Conservation (phyloP, 805 yeast genomes). For the Wickerhamiella kurtzmanii region DNA sequence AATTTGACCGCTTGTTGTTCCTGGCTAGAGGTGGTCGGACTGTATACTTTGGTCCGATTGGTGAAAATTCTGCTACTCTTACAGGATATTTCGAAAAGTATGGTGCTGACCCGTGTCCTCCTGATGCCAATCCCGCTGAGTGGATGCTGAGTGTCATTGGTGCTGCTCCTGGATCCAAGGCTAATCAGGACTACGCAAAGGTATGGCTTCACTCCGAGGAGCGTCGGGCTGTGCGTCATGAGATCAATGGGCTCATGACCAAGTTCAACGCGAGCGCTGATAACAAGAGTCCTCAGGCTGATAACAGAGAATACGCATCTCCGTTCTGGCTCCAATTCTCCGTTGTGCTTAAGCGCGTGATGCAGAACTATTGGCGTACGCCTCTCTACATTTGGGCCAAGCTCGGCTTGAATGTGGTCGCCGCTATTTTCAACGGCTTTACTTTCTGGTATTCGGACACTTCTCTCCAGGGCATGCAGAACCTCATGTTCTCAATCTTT, state of each 20-base stretch:
- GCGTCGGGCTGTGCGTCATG: slow-evolving; percentile 23
- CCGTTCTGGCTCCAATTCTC: slow-evolving; percentile 35
- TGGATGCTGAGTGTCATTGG: slow-evolving; percentile 63
- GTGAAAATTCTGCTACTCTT: slow-evolving; percentile 44
- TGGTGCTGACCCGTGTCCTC: slow-evolving; percentile 56
- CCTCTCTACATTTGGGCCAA: slow-evolving; percentile 52
- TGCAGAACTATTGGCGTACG: slow-evolving; percentile 42
- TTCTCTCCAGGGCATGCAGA: slow-evolving; percentile 41
- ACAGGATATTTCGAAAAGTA: slow-evolving; percentile 54
- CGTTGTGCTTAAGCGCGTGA: slow-evolving; percentile 32
- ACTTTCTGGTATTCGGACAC: slow-evolving; percentile 47
- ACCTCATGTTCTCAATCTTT: slow-evolving; percentile 46
- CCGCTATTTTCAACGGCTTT: slow-evolving; percentile 60
- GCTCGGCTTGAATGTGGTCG: slow-evolving; percentile 33
- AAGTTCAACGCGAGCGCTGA: slow-evolving; percentile 21
- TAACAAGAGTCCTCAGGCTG: slow-evolving; percentile 12
- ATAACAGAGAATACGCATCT: slow-evolving; percentile 31
- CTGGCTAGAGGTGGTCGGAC: slow-evolving; percentile 66
- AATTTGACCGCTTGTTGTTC: slow-evolving; percentile 53
- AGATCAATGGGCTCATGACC: slow-evolving; percentile 26
- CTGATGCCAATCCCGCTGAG: slow-evolving; percentile 60
- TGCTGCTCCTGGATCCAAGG: slow-evolving; percentile 63
- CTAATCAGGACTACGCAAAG: slow-evolving; percentile 46
- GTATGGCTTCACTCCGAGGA: slow-evolving; percentile 45
- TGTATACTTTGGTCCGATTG: slow-evolving; percentile 73